Evolutionary conservation across 805 yeast genomes (phyloP).

Genomic region (Ogataea thermomethanolica): DNA sequence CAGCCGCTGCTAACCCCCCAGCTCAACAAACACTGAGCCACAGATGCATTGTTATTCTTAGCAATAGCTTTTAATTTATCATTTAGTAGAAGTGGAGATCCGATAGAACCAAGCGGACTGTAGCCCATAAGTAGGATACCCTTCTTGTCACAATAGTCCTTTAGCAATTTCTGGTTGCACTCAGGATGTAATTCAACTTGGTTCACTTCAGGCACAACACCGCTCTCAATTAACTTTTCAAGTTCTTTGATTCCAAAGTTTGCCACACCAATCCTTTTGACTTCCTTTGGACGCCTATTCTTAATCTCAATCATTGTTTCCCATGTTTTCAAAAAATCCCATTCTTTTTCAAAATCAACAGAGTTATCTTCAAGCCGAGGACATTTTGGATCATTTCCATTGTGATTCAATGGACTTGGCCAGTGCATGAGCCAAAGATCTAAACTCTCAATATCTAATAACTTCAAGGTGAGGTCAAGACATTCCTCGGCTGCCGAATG

Average conservation of each 20-base stretch:
- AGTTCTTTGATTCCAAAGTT: constrained; percentile 33
- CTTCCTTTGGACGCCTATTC: constrained; percentile 39
- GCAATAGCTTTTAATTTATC: constrained; percentile 42
- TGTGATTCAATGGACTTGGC: constrained; percentile 37
- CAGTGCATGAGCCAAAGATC: constrained; percentile 47
- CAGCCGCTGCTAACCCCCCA: constrained; percentile 32
- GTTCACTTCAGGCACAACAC: constrained; percentile 40
- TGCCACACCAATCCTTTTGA: constrained; percentile 43
- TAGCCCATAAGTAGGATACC: constrained; percentile 38
- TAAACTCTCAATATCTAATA: constrained; percentile 39
- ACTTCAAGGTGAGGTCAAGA: constrained; percentile 35
- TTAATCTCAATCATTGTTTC: constrained; percentile 71
- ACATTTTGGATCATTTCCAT: constrained; percentile 20
- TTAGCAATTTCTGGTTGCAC: constrained; percentile 35
- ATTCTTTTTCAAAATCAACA: constrained; percentile 18
- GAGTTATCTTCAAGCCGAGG: constrained; percentile 28
- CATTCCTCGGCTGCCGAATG: constrained; percentile 35
- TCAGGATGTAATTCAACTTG: constrained; percentile 46
- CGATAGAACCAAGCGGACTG: constrained; percentile 42
- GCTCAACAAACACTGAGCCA: constrained; percentile 51
- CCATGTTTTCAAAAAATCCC: constrained; percentile 64
- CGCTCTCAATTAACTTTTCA: constrained; percentile 33
- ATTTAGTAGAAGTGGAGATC: constrained; percentile 38
- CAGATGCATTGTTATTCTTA: constrained; percentile 44
- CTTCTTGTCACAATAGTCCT: constrained; percentile 29